Base-by-base conservation (phyloP, 805 yeast species). In the Pichia deserticola region DNA sequence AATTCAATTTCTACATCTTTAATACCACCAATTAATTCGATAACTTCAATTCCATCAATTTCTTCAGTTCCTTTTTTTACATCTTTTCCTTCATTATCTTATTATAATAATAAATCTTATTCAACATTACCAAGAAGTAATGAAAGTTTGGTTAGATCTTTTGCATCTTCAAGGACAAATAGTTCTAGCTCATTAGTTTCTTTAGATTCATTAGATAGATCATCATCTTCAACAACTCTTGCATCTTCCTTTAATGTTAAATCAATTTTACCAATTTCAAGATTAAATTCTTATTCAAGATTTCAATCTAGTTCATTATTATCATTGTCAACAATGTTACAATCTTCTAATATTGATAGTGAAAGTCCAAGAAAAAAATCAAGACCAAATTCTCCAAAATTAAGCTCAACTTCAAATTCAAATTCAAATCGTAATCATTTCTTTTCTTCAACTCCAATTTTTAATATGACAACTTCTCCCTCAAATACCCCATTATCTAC, bases 361-460 rank as follows among this genome's bases (percentile, higher is more conserved):
- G 9, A 56, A 60, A 37, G 55, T 49, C 35, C 68, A 34, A 62
- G 62, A 36, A 72, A 71, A 52, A 70, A 60, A 56, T 70, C 75
- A 13, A 65, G 75, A 56, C 66, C 67, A 29, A 56, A 51, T 42
- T 57, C 63, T 8, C 64, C 65, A 33, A 51, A 52, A 4, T 35
- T 30, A 30, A 30, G 7, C 3, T 30, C 32, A 30, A 30, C 32
- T 7, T 30, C 32, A 30, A 30, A 2, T 30, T 30, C 20, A 20
- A 20, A 20, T 20, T 3, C 20, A 20, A 20, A 20, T 20, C 20
- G 20, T 20, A 20, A 20, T 20, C 20, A 20, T 20, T 20, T 20
- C 20, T 65, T 73, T 12, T 74, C 77, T 37, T 55, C 64, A 7
- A 56, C 55, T 55, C 63, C 65, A 38, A 58, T 63, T 28, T 65